These are phyloP conservation scores for Grosmannia serpens DNA, from an alignment of 2,329 filamentous ascomycete genomes.

Conservation along the genomic window DNA sequence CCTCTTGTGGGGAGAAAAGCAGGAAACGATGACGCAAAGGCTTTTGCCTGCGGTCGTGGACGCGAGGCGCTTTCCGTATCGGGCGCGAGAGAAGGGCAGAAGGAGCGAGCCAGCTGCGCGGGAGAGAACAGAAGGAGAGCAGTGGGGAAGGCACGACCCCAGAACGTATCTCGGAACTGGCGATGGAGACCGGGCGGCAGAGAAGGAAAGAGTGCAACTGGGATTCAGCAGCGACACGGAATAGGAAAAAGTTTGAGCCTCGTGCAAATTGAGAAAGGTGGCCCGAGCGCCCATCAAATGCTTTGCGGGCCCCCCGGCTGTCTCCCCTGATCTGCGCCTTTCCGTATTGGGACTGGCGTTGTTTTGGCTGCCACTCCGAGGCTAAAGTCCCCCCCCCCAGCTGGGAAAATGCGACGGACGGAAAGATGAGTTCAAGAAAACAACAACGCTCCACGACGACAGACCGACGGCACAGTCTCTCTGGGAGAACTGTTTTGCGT, in stretches of 20 bases:
- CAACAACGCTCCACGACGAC: too few species aligned
- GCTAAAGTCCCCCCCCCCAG: too few species aligned
- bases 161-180: neutral
- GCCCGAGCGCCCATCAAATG: neutral
- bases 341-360: neutral
- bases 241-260: slow-evolving; percentile 14
- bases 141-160: neutral
- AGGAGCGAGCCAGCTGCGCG: neutral
- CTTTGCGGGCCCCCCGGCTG: neutral
- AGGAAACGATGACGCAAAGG: neutral
- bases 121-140: neutral
- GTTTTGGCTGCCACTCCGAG: neutral
- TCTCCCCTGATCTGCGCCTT: neutral
- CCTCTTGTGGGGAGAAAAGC: neutral
- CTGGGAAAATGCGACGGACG: too few species aligned
- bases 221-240: slow-evolving; percentile 4
- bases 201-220: neutral
- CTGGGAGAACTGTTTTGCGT: too few species aligned
- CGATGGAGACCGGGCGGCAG: neutral
- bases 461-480: too few species aligned
- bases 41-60: too few species aligned
- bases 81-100: neutral
- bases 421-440: too few species aligned
- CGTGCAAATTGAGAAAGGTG: neutral
- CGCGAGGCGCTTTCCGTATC: neutral